Evolutionary conservation across 2,329 filamentous ascomycete species (phyloP).

Genomic region (Alternaria atra): DNA sequence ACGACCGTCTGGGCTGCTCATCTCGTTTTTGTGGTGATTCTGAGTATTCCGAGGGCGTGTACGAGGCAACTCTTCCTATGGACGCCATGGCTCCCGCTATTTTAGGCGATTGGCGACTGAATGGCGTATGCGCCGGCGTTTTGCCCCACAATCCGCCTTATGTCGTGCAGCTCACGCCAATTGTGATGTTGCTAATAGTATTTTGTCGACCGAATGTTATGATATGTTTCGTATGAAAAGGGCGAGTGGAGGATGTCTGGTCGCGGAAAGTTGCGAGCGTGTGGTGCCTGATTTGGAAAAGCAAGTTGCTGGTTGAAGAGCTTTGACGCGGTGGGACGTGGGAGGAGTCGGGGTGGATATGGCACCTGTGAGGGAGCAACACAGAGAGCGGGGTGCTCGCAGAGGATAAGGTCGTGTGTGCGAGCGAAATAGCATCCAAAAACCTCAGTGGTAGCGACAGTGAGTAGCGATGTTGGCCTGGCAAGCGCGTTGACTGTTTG

Average conservation of each 20-base stretch:
- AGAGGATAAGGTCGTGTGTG: slow-evolving; percentile 12
- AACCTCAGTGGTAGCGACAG: slow-evolving; percentile 22
- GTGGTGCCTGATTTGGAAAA: slow-evolving; percentile 4
- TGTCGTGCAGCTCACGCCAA: slow-evolving; percentile 4
- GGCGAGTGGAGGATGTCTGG: not conserved
- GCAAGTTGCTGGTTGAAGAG: slow-evolving; percentile 6
- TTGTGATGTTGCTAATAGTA: not conserved
- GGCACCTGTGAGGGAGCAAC: slow-evolving; percentile 6
- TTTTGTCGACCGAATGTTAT: not conserved
- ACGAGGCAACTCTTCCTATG: slow-evolving; percentile 30
- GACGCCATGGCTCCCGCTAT: slow-evolving; percentile 32
- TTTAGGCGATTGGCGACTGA: slow-evolving; percentile 3
- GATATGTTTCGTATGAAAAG: not conserved
- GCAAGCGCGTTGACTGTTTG: slow-evolving; percentile 27
- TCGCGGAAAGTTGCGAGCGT: not conserved
- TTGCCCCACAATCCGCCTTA: slow-evolving; percentile 8
- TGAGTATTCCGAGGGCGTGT: slow-evolving; percentile 23
- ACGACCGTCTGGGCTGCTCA: slow-evolving; percentile 36
- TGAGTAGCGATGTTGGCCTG: slow-evolving; percentile 19
- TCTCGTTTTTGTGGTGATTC: slow-evolving; percentile 16
- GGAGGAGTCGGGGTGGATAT: slow-evolving; percentile 3
- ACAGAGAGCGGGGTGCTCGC: slow-evolving; percentile 4
- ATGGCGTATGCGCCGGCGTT: slow-evolving; percentile 7
- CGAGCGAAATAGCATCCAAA: slow-evolving; percentile 27
- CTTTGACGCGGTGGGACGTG: slow-evolving; percentile 14